A percentile compares a stretch with the other conserved stretches of the same genome.
Conservation (phyloP, 164 flowering plant species). For the grape (Vitis vinifera) region ASM3070453v1 NC_081814.1:9607501-9608000, state of each 20-base stretch:
- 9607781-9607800: constrained; percentile 84
- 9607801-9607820: constrained; percentile 84
- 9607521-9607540: constrained; percentile 19
- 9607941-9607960: constrained; percentile 69
- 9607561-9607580: constrained; percentile 14
- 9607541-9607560: constrained; percentile 23
- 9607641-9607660: no score
- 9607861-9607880: constrained; percentile 80
- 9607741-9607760: constrained; percentile 79
- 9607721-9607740: constrained; percentile 39
- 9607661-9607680: no score
- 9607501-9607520: constrained; percentile 23
- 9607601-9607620: no score
- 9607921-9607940: constrained; percentile 77
- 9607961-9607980: constrained; percentile 60
- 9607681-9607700: no score
- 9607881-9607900: constrained; percentile 66
- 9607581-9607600: no score
- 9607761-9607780: constrained; percentile 78
- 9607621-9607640: no score
- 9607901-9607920: constrained; percentile 49
- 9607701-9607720: no score
- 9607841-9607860: constrained; percentile 89
- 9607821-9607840: constrained; percentile 72
- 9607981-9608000: constrained; percentile 69